A percentile compares a stretch with the other conserved stretches of the same genome.
phyloP scores from a whole-genome alignment of 2,329 filamentous ascomycete species.

The Tricladium varicosporioides region DNA sequence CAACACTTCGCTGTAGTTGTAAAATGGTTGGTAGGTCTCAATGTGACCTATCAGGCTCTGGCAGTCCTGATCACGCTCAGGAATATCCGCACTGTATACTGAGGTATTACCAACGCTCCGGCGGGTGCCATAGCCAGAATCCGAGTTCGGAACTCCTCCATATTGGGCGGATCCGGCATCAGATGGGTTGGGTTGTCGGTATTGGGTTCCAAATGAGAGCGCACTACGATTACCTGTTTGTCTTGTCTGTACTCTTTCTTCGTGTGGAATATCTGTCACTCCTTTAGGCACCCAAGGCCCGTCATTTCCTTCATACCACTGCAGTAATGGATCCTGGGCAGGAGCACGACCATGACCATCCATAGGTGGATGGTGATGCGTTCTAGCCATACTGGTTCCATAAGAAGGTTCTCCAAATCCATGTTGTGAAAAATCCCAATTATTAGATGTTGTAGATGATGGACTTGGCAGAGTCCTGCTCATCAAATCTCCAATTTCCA shows the following conservation, averaged over 20 bases:
- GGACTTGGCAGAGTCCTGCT: slow-evolving; percentile 30
- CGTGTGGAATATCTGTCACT: slow-evolving; percentile 27
- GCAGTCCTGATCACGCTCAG: slow-evolving; percentile 30
- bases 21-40: slow-evolving; percentile 26
- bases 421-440: slow-evolving; percentile 24
- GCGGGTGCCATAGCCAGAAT: slow-evolving; percentile 36
- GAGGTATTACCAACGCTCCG: slow-evolving; percentile 33
- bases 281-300: slow-evolving; percentile 44
- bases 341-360: slow-evolving; percentile 21
- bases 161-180: slow-evolving; percentile 28
- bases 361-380: slow-evolving; percentile 17
- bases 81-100: slow-evolving; percentile 31
- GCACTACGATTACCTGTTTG: slow-evolving; percentile 25
- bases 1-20: slow-evolving; percentile 20
- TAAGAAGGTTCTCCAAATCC: slow-evolving; percentile 25
- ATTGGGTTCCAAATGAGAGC: slow-evolving; percentile 26
- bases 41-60: slow-evolving; percentile 27
- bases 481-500: slow-evolving; percentile 31
- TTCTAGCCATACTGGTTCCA: slow-evolving; percentile 22
- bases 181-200: slow-evolving; percentile 32
- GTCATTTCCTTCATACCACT: slow-evolving; percentile 41
- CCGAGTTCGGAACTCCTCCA: slow-evolving; percentile 28
- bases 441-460: slow-evolving; percentile 18
- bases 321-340: slow-evolving; percentile 28
- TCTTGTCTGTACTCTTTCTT: slow-evolving; percentile 23